Evolutionary conservation across 331 rosid genomes (phyloP), one percentile per base, ranked within the genome.

Genomic region (Malus hybrid): DNA sequence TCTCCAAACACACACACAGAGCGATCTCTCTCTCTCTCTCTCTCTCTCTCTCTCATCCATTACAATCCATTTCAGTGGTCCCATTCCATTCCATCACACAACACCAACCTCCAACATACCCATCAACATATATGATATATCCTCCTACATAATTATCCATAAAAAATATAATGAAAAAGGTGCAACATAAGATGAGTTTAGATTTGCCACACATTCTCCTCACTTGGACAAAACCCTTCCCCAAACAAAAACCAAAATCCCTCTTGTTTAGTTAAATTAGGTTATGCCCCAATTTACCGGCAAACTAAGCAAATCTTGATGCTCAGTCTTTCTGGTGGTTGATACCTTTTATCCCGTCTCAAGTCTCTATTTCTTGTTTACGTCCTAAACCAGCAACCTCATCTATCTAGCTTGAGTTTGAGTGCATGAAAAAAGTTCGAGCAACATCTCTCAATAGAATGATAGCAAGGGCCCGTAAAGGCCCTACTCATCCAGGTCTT

Each of bases 1-100:
- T 86, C 86, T 87, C 80, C 48, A 42, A 42, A 42, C 48, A 3
- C 48, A 42, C 46, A 42, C 82, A 83, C 78, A 82, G 82, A 91
- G 85, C 96, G 87, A 76, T 19, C 61, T 55, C 61, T 6, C 10
- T 16, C 11, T 9, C 44, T 7, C 39, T 7, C 36, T 31, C 34
- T 33, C 36, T 33, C 36, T 33, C 36, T 33, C 2, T 36, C 44
- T 36, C 14, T 42, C 48, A 42, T 42, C 48, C 95, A 60, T 86
- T 85, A 79, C 16, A 22, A 33, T 64, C 76, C 56, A 22, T 56
- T 55, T 61, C 64, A 34, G 75, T 72, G 76, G 76, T 57, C 67
- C 76, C 67, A 5, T 72, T 56, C 67, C 39, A 16, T 54, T 54
- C 22, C 20, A 62, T 73, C 54, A 71, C 80, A 69, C 81, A 74